Percentiles rank a stretch among this genome's conserved stretches.
These are phyloP conservation scores for Malassezia pachydermatis DNA, from an alignment of 1,284 basidiomycete genomes.

Conservation along the genomic window DNA sequence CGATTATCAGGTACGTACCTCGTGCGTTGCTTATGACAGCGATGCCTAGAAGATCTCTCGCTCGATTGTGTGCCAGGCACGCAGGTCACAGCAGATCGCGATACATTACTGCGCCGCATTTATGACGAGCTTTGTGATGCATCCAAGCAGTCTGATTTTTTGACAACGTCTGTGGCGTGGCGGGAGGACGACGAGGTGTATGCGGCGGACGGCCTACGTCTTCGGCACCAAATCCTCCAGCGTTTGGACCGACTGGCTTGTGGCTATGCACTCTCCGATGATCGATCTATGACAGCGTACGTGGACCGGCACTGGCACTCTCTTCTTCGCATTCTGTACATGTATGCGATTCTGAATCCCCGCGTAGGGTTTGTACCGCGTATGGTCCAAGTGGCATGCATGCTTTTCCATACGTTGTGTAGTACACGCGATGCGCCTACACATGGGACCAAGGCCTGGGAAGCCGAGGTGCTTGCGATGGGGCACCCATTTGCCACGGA, in stretches of 20 bases:
- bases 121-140: no score
- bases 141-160: no score
- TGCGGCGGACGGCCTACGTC: no score
- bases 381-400: constrained; percentile 43
- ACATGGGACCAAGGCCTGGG: constrained; percentile 4
- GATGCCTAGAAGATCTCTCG: constrained; percentile 33
- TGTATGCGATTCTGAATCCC: constrained; percentile 44
- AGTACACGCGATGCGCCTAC: constrained; percentile 2
- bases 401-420: constrained; percentile 26
- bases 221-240: no score
- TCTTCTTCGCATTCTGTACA: constrained; percentile 39
- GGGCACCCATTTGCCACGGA: constrained; percentile 22
- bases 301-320: constrained; percentile 38
- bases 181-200: no score
- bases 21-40: constrained; percentile 4
- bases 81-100: constrained; percentile 16
- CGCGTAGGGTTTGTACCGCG: constrained; percentile 43
- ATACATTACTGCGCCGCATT: no score
- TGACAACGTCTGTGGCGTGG: no score
- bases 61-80: constrained; percentile 6
- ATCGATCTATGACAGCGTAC: no score
- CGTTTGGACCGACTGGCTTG: no score
- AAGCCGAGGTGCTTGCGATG: not conserved
- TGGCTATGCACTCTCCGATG: no score
- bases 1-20: no score